phyloP scores from a whole-genome alignment of 2,329 filamentous ascomycete genomes.

The Penicillium sp. region DNA sequence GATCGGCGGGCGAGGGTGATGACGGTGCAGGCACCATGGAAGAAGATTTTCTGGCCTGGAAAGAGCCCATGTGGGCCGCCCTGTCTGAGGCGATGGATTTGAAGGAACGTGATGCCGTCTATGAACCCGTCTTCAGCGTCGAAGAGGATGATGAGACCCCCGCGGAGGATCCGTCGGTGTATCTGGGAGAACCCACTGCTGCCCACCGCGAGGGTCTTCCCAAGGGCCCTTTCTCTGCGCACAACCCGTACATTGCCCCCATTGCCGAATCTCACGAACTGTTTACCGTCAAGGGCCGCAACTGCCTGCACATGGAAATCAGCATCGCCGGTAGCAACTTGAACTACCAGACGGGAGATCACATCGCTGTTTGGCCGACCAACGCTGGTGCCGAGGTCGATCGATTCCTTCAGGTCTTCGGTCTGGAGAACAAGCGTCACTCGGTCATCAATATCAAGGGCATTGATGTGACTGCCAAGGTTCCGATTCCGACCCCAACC shows the following conservation, averaged over 20 bases:
- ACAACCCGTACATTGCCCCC: slow-evolving; percentile 95
- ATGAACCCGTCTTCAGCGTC: slow-evolving; percentile 86
- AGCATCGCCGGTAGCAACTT: slow-evolving; percentile 85
- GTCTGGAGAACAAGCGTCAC: slow-evolving; percentile 68
- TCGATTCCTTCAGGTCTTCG: slow-evolving; percentile 74
- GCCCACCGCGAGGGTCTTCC: slow-evolving; percentile 80
- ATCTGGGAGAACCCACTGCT: slow-evolving; percentile 93
- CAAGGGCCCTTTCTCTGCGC: slow-evolving; percentile 88
- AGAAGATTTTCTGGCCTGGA: slow-evolving; percentile 98
- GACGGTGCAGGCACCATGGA: slow-evolving; percentile 99
- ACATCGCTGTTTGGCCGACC: slow-evolving; percentile 95
- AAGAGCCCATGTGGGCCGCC: slow-evolving; percentile 96
- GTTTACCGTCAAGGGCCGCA: slow-evolving; percentile 81
- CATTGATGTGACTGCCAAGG: slow-evolving; percentile 90
- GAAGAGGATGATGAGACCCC: slow-evolving; percentile 68
- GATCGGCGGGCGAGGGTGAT: slow-evolving; percentile 86
- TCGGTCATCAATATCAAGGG: slow-evolving; percentile 82
- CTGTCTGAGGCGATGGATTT: slow-evolving; percentile 76
- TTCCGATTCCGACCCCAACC: slow-evolving; percentile 93
- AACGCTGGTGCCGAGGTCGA: slow-evolving; percentile 91
- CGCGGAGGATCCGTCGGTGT: slow-evolving; percentile 72
- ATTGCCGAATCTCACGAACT: slow-evolving; percentile 86
- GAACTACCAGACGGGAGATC: slow-evolving; percentile 91
- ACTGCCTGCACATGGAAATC: slow-evolving; percentile 95
- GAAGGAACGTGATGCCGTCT: slow-evolving; percentile 91